Evolutionary conservation across 2,329 filamentous ascomycete species (phyloP).

Genomic region (Salinomyces thailandicus): DNA sequence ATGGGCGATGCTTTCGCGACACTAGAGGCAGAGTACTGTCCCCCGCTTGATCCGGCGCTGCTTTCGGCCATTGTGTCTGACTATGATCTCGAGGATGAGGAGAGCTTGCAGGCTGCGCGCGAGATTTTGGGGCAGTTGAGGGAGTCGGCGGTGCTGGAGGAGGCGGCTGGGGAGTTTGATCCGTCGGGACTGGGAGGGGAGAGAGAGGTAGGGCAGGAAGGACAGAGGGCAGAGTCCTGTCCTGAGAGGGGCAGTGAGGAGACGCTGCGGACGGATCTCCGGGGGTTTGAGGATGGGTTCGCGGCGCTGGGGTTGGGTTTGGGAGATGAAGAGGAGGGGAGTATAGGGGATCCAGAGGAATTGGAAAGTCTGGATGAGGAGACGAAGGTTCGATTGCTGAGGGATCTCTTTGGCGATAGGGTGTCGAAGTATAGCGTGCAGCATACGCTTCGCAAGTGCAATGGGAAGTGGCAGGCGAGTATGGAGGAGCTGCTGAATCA

Average conservation of each 20-base stretch:
- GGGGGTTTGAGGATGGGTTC: slow-evolving; percentile 39
- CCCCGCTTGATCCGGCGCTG: slow-evolving; percentile 65
- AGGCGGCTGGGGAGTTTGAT: slow-evolving; percentile 68
- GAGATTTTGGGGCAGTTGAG: slow-evolving; percentile 56
- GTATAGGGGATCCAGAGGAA: slow-evolving; percentile 20
- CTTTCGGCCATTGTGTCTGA: slow-evolving; percentile 68
- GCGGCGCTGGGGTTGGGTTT: slow-evolving; percentile 24
- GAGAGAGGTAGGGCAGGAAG: slow-evolving; percentile 10
- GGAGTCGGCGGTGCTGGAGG: slow-evolving; percentile 52
- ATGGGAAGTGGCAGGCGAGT: slow-evolving; percentile 56
- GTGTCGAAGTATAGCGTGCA: slow-evolving; percentile 52
- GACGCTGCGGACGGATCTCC: slow-evolving; percentile 41
- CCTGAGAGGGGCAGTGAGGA: slow-evolving; percentile 29
- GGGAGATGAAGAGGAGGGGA: slow-evolving; percentile 14
- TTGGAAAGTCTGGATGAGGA: slow-evolving; percentile 42
- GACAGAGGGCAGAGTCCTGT: slow-evolving; percentile 24
- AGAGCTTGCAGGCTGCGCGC: slow-evolving; percentile 45
- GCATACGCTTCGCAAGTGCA: slow-evolving; percentile 56
- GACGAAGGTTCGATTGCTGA: slow-evolving; percentile 54
- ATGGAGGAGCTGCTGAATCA: slow-evolving; percentile 75
- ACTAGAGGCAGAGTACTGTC: slow-evolving; percentile 57
- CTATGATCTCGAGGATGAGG: slow-evolving; percentile 50
- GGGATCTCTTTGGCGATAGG: slow-evolving; percentile 61
- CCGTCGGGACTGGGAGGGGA: slow-evolving; percentile 57
- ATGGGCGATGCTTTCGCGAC: slow-evolving; percentile 19